phyloP scores from a whole-genome alignment of 1,139 yeast genomes.

The Suhomyces bolitotheri region DNA sequence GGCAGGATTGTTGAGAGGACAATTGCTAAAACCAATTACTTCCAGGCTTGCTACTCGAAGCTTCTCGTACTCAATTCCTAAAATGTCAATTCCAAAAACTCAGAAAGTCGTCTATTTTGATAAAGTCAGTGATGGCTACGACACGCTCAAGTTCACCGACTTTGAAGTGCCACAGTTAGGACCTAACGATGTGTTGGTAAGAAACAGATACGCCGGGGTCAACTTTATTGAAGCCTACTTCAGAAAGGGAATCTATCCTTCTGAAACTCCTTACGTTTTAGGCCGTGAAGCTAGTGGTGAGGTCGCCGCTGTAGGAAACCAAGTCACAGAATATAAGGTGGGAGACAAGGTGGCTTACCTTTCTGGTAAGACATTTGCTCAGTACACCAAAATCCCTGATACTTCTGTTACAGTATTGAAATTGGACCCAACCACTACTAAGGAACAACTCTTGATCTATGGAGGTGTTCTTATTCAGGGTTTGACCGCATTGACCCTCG shows the following conservation, averaged over 20 bases:
- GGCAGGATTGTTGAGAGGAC: too few relatives aligned
- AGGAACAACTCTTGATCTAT: constrained; percentile 49
- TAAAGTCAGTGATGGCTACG: constrained; percentile 49
- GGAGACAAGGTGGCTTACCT: constrained; percentile 76
- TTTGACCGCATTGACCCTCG: constrained; percentile 72
- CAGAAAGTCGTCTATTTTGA: constrained; percentile 61
- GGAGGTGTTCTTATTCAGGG: constrained; percentile 72
- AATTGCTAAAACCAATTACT: too few relatives aligned
- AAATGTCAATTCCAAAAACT: constrained; percentile 21
- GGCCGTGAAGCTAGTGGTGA: constrained; percentile 89
- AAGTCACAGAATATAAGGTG: constrained; percentile 54
- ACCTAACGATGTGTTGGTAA: constrained; percentile 60
- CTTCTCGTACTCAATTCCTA: background rate
- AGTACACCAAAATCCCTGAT: constrained; percentile 56
- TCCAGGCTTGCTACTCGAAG: background rate
- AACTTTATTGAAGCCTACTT: constrained; percentile 83
- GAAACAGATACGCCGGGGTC: constrained; percentile 73
- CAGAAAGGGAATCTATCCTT: constrained; percentile 73
- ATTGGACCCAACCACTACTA: constrained; percentile 48
- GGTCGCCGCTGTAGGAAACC: constrained; percentile 65
- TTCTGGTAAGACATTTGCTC: constrained; percentile 60
- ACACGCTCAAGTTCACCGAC: constrained; percentile 47
- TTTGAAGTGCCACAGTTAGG: constrained; percentile 59
- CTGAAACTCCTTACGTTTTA: constrained; percentile 56
- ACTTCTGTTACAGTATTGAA: constrained; percentile 38